Base-by-base conservation (phyloP, 495 filamentous ascomycete genomes). In the Daldinia grandis region DNA sequence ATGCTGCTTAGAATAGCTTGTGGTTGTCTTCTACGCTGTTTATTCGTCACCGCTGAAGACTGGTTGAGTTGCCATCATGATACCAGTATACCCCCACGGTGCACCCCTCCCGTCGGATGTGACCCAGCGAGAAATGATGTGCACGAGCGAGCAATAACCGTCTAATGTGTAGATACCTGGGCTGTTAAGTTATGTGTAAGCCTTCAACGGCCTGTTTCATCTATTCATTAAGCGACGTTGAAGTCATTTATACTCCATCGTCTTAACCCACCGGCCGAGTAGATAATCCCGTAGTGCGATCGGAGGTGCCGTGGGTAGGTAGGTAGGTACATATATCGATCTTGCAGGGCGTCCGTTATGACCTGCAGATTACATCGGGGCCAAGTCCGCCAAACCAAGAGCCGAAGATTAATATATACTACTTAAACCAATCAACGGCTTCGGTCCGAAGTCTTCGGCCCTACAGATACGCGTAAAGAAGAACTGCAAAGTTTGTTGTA, bases 371-470 rank as follows among this genome's bases (percentile, higher is more conserved):
- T 62, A 37, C 5, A 38, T 59, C 40, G 58, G 58, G 55, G 35
- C 17, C 50, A 60, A 49, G 21, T 60, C 64, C 54, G 64, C 44
- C 24, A 63, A 67, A 35, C 33, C 19, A 51, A 53, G 63, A 63
- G 37, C 59, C 63, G 21, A 47, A 35, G 6, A 28, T 50, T 35
- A 42, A 56, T 12, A 61, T 15, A 21, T 37, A 19, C 10, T 14
- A 55, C 9, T 9, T 49, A 40, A 31, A 15, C 47, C 31, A 44
- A 38, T 49, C 56, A 42, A 42, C 33, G 21, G 9, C 40, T 64
- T 72, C 69, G 69, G 69, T 33, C 69, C 69, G 69, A 72, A 67
- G 47, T 15, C 59, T 60, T 72, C 69, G 69, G 69, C 7, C 64
- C 69, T 72, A 67, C 51, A 57, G 55, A 25, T 3, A 35, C 3